Conservation (phyloP, 106 monocot species). For the Vanilla planifolia region DNA sequence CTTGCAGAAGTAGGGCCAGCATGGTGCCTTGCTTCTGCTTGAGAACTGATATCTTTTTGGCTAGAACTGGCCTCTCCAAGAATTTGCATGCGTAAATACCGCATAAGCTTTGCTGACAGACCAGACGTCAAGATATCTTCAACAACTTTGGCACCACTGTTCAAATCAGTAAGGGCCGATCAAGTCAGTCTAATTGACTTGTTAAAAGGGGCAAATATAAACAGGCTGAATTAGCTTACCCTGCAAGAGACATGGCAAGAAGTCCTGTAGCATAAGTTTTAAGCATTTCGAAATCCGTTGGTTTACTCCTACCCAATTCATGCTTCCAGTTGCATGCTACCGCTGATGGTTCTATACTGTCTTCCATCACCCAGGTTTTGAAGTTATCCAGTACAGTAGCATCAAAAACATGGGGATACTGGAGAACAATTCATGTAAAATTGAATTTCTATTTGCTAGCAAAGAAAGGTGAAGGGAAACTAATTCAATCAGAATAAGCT, state of each 20-base stretch:
- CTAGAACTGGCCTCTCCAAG: slow-evolving; percentile 53
- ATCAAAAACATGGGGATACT: slow-evolving; percentile 87
- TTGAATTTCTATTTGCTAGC: neutral
- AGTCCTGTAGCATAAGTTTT: slow-evolving; percentile 88
- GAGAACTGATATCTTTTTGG: slow-evolving; percentile 48
- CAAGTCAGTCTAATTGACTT: neutral
- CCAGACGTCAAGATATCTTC: slow-evolving; percentile 80
- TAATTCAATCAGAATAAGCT: neutral
- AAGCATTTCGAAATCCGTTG: slow-evolving; percentile 83
- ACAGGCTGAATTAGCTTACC: slow-evolving; percentile 24
- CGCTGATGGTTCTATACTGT: slow-evolving; percentile 24
- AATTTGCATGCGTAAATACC: slow-evolving; percentile 56
- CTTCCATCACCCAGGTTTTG: slow-evolving; percentile 82
- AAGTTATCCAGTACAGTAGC: slow-evolving; percentile 83
- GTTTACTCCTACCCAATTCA: slow-evolving; percentile 42
- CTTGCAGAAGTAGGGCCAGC: slow-evolving; percentile 25
- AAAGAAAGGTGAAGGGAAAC: neutral
- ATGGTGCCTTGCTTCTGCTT: slow-evolving; percentile 42
- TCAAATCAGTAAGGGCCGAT: slow-evolving; percentile 8
- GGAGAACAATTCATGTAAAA: slow-evolving; percentile 5
- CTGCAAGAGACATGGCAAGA: slow-evolving; percentile 63
- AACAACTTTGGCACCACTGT: slow-evolving; percentile 67
- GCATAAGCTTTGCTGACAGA: slow-evolving; percentile 89
- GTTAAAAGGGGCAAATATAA: neutral
- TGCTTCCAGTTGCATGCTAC: slow-evolving; percentile 45